A percentile compares a stretch with the other conserved stretches of the same genome.
Conservation (phyloP, 176 grass and related monocot genomes). For the Bonia amplexicaulis region DNA sequence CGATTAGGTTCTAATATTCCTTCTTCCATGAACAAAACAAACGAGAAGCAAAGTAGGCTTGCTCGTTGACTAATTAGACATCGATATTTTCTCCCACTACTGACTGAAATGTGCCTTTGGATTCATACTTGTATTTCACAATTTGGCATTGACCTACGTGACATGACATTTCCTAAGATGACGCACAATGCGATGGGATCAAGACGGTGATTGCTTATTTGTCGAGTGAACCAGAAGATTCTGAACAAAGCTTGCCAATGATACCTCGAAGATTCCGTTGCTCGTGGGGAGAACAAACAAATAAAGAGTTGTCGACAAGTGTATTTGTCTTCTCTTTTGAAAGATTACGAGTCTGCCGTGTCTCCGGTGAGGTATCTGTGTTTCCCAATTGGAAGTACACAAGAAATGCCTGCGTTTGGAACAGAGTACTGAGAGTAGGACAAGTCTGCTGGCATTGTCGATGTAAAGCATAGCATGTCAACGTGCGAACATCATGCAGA, state of each 20-base stretch:
- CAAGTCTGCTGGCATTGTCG: constrained; percentile 17
- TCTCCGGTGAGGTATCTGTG: constrained; percentile 18
- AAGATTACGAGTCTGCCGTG: background rate
- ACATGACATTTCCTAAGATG: constrained; percentile 21
- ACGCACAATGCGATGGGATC: background rate
- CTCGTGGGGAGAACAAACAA: background rate
- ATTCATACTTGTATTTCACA: background rate
- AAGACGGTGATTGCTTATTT: background rate
- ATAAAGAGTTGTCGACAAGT: constrained; percentile 12
- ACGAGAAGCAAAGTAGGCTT: background rate
- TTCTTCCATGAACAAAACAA: background rate
- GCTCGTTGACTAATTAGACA: background rate
- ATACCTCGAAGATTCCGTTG: constrained; percentile 16
- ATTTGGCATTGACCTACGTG: constrained; percentile 3
- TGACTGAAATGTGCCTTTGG: background rate
- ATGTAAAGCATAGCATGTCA: constrained; percentile 18
- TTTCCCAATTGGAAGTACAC: constrained; percentile 23
- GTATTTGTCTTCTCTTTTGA: background rate
- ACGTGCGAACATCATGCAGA: background rate
- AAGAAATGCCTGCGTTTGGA: background rate
- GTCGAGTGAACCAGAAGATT: background rate
- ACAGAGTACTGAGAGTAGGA: background rate
- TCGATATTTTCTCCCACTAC: background rate
- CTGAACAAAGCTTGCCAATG: background rate
- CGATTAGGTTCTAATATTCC: background rate